Base-by-base conservation (phyloP, 768 basidiomycete species). In the Lactarius evosmus region DNA sequence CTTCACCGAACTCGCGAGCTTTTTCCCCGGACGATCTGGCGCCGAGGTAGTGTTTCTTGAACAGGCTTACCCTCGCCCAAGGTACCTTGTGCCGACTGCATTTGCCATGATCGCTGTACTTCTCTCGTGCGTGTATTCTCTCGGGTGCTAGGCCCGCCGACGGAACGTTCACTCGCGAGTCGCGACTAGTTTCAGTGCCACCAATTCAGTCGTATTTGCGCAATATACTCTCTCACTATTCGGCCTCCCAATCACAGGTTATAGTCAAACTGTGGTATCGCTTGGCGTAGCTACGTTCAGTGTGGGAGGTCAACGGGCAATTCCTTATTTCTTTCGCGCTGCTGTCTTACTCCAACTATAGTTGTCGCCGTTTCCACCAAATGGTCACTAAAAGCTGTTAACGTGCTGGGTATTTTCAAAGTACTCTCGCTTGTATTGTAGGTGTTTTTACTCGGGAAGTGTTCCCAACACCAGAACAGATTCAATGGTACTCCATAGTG, bases 1-100 rank as follows among this genome's bases (percentile, higher is more conserved):
- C 9, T 82, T 77, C 63, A 73, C 79, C 16, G 81, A 82, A 68
- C 77, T 78, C 34, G 76, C 78, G 1, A 74, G 78, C 38, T 79
- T 79, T 70, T 82, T 81, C 66, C 82, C 82, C 14, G 74, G 78
- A 58, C 75, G 82, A 17, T 79, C 80, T 8, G 81, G 81, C 7
- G 82, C 78, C 9, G 78, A 81, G 63, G 80, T 82, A 7, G 81
- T 78, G 3, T 82, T 80, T 59, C 72, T 81, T 16, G 78, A 80
- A 29, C 68, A 70, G 74, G 79, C 79, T 2, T 81, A 78, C 65
- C 78, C 77, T 12, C 71, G 74, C 56, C 79, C 80, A 1, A 74
- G 70, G 44, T 78, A 77, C 66, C 72, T 81, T 41, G 73, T 82
- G 29, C 78, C 80, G 2, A 77, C 77, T 30, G 67, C 74, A 1